Percentiles rank a stretch among this genome's conserved stretches.
Conservation (phyloP, 108 stramenopile genomes). For the Nitzschia sp. region DNA sequence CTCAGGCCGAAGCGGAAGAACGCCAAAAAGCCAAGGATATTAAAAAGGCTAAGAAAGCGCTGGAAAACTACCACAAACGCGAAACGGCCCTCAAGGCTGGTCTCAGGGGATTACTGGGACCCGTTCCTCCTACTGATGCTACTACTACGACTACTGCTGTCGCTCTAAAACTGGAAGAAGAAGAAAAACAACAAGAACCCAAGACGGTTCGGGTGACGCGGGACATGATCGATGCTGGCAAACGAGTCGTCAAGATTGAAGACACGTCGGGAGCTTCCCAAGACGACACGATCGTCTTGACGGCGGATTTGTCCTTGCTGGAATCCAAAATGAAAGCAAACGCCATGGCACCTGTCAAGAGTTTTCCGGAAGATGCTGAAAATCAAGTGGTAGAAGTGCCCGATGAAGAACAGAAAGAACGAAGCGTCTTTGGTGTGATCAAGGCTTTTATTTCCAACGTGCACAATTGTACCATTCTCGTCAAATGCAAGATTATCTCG, state of each 20-base stretch:
- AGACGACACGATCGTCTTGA: constrained; percentile 65
- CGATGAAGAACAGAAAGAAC: constrained; percentile 12
- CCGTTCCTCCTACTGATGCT: constrained; percentile 23
- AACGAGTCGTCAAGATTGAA: constrained; percentile 66
- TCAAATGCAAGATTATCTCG: constrained; percentile 87
- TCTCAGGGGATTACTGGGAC: constrained; percentile 48
- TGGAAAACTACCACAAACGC: constrained; percentile 72
- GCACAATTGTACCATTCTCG: constrained; percentile 72
- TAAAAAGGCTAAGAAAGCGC: constrained; percentile 49
- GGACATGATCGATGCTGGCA: constrained; percentile 77
- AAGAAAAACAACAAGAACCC: constrained; percentile 34
- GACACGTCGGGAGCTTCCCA: constrained; percentile 63
- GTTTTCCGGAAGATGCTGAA: constrained; percentile 72
- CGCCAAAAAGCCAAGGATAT: constrained; percentile 66
- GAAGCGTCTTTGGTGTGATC: constrained; percentile 62
- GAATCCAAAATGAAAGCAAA: constrained; percentile 66
- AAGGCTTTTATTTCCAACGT: constrained; percentile 75
- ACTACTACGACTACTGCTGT: no score
- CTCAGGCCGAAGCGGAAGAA: constrained; percentile 77
- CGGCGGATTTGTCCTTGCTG: constrained; percentile 77
- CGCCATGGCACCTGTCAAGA: constrained; percentile 53
- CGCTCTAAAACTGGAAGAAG: constrained; percentile 18
- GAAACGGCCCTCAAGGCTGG: constrained; percentile 54
- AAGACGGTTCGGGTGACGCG: constrained; percentile 59
- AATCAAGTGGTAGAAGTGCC: constrained; percentile 44